Conservation (phyloP, 257 asterid genomes). For the Asclepias syriaca region DNA sequence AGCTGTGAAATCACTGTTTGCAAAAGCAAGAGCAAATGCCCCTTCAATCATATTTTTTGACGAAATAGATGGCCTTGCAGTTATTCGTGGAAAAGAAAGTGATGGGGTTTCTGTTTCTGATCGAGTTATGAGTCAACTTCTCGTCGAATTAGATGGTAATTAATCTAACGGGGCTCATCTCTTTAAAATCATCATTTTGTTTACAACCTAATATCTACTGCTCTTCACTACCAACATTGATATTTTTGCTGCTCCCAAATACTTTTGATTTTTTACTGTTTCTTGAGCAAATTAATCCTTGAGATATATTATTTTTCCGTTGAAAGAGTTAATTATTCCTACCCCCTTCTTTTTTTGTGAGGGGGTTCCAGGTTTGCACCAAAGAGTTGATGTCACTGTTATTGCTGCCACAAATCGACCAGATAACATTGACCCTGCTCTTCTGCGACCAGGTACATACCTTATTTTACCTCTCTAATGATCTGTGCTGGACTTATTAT, state of each 20-base stretch:
- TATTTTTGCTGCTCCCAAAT: not conserved
- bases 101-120: slow-evolving; percentile 97
- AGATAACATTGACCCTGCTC: slow-evolving; percentile 87
- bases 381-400: slow-evolving; percentile 85
- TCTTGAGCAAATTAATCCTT: not conserved
- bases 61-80: slow-evolving; percentile 92
- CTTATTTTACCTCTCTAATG: not conserved
- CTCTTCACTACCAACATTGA: not conserved
- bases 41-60: slow-evolving; percentile 93
- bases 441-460: slow-evolving; percentile 75
- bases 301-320: not conserved
- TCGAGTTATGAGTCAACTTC: slow-evolving; percentile 95
- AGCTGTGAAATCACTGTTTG: slow-evolving; percentile 80
- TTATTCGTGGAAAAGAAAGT: slow-evolving; percentile 84
- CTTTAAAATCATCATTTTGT: not conserved
- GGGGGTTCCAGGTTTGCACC: slow-evolving; percentile 60
- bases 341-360: not conserved
- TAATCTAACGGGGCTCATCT: slow-evolving; percentile 2
- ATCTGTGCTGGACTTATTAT: not conserved
- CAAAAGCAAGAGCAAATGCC: slow-evolving; percentile 88
- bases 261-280: not conserved
- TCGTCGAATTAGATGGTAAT: slow-evolving; percentile 90
- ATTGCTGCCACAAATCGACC: slow-evolving; percentile 98
- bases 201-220: not conserved
- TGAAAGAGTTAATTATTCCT: not conserved